A percentile compares a stretch with the other conserved stretches of the same genome.
Evolutionary conservation across 2,329 filamentous ascomycete genomes (phyloP).

Genomic region (Talaromyces sp.): DNA sequence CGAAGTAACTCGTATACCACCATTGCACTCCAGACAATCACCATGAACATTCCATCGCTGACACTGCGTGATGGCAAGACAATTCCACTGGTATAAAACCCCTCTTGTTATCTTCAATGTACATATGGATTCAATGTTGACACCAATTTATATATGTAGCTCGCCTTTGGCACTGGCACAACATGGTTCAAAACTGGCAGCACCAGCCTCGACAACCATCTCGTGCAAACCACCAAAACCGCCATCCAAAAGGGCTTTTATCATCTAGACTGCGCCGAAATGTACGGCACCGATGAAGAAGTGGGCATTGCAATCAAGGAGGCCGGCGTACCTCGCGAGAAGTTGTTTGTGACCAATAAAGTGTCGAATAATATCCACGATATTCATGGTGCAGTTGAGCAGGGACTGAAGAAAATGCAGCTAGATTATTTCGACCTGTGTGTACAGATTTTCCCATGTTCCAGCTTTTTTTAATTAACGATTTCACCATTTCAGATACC

Average conservation of each 20-base stretch:
- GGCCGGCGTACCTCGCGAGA: constrained; percentile 54
- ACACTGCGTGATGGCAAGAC: background rate
- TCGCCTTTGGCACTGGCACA: constrained; percentile 3
- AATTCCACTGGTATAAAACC: background rate
- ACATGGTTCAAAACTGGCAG: background rate
- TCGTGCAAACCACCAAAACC: constrained; percentile 6
- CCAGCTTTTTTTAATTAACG: background rate
- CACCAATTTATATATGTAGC: background rate
- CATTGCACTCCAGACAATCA: too few species aligned
- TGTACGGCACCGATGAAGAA: constrained; percentile 61
- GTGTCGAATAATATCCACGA: constrained; percentile 62
- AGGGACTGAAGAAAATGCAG: constrained; percentile 58
- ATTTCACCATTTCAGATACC: constrained; percentile 11
- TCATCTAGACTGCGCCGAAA: constrained; percentile 49
- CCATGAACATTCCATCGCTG: background rate
- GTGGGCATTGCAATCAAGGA: constrained; percentile 62
- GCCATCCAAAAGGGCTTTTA: constrained; percentile 50
- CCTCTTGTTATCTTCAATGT: background rate
- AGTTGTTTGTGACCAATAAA: constrained; percentile 65
- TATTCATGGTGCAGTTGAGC: constrained; percentile 57
- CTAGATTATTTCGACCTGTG: constrained; percentile 66
- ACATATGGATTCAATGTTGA: background rate
- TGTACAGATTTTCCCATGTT: constrained; percentile 22
- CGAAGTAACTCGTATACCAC: too few species aligned
- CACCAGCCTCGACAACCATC: background rate